These are phyloP conservation scores for Verbena officinalis DNA, from an alignment of 257 asterid species.

Conservation along the genomic window DNA sequence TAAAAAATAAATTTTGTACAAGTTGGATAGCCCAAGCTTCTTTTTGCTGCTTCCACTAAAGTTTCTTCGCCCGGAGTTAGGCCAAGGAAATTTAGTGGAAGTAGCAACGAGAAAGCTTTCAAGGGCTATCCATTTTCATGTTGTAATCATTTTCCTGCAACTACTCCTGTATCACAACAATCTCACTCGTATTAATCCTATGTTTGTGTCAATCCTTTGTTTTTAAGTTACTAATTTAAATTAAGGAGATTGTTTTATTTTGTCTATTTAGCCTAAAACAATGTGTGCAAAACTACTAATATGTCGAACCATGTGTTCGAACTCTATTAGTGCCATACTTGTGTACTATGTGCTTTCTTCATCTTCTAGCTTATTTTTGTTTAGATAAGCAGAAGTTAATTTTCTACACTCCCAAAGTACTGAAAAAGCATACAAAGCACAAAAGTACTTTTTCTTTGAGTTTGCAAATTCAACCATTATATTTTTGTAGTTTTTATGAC, in stretches of 20 bases:
- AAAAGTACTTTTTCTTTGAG: too few relatives aligned
- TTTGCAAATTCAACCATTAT: too few relatives aligned
- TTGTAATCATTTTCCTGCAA: conserved; percentile 23
- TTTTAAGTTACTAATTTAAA: neutral
- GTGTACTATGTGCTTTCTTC: too few relatives aligned
- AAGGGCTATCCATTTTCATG: conserved; percentile 67
- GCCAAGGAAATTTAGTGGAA: conserved; percentile 91
- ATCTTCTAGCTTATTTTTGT: too few relatives aligned
- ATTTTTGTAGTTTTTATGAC: too few relatives aligned
- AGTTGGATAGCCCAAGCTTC: conserved; percentile 85
- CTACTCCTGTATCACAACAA: conserved; percentile 1
- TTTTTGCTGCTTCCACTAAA: conserved; percentile 97
- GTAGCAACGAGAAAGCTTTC: conserved; percentile 99
- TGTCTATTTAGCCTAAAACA: too few relatives aligned
- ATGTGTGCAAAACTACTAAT: too few relatives aligned
- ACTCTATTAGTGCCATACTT: too few relatives aligned
- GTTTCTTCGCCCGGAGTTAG: conserved; percentile 69
- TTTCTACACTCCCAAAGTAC: too few relatives aligned
- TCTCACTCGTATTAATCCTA: neutral
- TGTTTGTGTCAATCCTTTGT: neutral
- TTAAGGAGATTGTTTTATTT: neutral
- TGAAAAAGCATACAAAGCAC: too few relatives aligned
- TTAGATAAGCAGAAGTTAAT: too few relatives aligned
- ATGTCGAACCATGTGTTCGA: too few relatives aligned
- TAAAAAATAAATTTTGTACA: conserved; percentile 28